A percentile compares a stretch with the other conserved stretches of the same genome.
Evolutionary conservation across 2,329 filamentous ascomycete species (phyloP).

Genomic region (Penicillium brasilianum): DNA sequence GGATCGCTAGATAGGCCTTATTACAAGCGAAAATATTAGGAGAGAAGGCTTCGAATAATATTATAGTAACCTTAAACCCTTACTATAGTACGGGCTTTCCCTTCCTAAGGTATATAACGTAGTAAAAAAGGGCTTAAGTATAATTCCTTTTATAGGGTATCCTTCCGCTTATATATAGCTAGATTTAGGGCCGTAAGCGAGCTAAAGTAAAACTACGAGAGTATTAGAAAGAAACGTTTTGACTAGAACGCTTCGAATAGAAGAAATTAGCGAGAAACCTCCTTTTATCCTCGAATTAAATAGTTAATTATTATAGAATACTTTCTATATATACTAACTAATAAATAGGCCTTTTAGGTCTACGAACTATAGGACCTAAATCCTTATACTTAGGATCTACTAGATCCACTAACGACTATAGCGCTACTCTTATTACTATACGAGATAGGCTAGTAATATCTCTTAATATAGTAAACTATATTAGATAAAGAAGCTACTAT

Average conservation of each 20-base stretch:
- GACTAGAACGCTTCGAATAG: too few species aligned
- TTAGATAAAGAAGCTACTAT: not conserved
- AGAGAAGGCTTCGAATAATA: not conserved
- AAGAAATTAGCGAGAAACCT: too few species aligned
- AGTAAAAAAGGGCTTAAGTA: too few species aligned
- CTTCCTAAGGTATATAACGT: too few species aligned
- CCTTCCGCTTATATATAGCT: not conserved
- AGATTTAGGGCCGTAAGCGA: not conserved
- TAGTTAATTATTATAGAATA: not conserved
- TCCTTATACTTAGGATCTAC: not conserved
- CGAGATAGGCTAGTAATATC: not conserved
- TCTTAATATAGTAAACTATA: not conserved
- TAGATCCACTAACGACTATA: not conserved
- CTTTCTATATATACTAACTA: not conserved
- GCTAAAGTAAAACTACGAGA: not conserved
- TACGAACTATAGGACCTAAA: not conserved
- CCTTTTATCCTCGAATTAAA: not conserved
- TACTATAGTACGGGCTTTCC: not conserved
- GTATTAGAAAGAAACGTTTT: too few species aligned
- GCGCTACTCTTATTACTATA: not conserved
- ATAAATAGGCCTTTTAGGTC: too few species aligned
- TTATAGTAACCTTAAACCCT: not conserved
- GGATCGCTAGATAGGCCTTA: too few species aligned
- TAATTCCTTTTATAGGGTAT: not conserved
- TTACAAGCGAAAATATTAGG: too few species aligned